Base-by-base conservation (phyloP, 495 filamentous ascomycete species). In the Aspergillus mulundensis region DNA sequence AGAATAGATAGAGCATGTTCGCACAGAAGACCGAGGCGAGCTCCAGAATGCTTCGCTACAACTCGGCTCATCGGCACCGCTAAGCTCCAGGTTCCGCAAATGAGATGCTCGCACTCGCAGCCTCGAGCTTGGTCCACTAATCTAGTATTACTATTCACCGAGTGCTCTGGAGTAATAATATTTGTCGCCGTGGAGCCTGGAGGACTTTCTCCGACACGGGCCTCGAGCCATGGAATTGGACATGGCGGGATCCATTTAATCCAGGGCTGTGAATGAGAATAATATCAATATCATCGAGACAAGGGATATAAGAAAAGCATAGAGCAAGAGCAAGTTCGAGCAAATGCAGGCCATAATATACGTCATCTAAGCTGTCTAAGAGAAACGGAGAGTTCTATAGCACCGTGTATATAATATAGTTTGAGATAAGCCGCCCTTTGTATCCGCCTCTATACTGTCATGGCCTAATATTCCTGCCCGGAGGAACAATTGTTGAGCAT, bases 401-500 rank as follows among this genome's bases (percentile, higher is more conserved):
- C 23, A 40, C 18, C 20, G 21, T 21, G 34, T 50, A 40, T 50
- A 50, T 50, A 54, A 46, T 38, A 36, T 44, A 52, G 48, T 8
- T 43, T 11, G 39, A 48, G n/a, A 38, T 19, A 36, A 53, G 25
- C 11, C 3, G 32, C 43, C 44, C 0, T 32, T 18, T 39, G 18
- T 23, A 15, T 32, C 50, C 21, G 18, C 28, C 16, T 47, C 45
- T 24, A 19, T 32, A 23, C 12, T 16, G 3, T 12, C 25, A 38
- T 47, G 15, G 3, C 19, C 54, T 58, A 74, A 38, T 70, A 65
- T 30, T 74, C 73, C 54, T 70, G 69, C n/a, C 57, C 54, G 25
- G 58, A 55, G 39, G 60, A 62, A 39, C 56, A 68, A 42, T 71
- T 81, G 61, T 81, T 82, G 5, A 97, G 81, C 48, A 91, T 76